Base-by-base conservation (phyloP, 495 filamentous ascomycete genomes). In the Penicillium angulare region DNA sequence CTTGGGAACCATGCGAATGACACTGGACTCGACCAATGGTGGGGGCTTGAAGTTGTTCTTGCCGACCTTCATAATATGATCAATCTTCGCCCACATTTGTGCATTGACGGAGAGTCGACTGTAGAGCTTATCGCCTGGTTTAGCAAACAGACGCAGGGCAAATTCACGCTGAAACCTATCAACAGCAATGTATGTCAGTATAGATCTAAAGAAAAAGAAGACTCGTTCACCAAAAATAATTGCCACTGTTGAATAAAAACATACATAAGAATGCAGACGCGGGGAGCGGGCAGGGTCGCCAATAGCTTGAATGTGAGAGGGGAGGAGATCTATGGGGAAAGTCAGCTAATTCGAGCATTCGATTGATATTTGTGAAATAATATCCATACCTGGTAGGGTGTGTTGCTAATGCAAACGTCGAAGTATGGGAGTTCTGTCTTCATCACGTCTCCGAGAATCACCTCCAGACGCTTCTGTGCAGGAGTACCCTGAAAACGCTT, bases 1-100 rank as follows among this genome's bases (percentile, higher is more conserved):
- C 73, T 96, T 90, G 7, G 86, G 86, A 52, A 88, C 82, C 40
- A 96, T 76, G 26, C 85, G 67, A 42, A 90, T 79, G n/a, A 92
- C 90, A 49, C 83, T 89, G 10, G 82, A 87, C 68, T 97, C 92
- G 16, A 97, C 92, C 61, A 87, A 79, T 8, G 92, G 92, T 16
- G 92, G 92, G 1, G 93, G 93, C 59, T 87, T 91, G 79, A 95
- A 97, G 74, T 97, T 97, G 68, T 92, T 92, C 56, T 85, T 86
- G 24, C 90, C 90, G 23, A 96, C 91, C 73, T 95, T 95, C 83
- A 92, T 87, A 57, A 95, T 86, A 62, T 95, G 90, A 38, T 84
- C 83, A 32, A 91, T 84, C 52, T 85, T 88, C 13, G 91, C 86
- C 86, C 88, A 96, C 80, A 97, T 96, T 65, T 97, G 93, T 20